Evolutionary conservation across 2,329 filamentous ascomycete genomes (phyloP).

Genomic region (Fusarium nematophilum): DNA sequence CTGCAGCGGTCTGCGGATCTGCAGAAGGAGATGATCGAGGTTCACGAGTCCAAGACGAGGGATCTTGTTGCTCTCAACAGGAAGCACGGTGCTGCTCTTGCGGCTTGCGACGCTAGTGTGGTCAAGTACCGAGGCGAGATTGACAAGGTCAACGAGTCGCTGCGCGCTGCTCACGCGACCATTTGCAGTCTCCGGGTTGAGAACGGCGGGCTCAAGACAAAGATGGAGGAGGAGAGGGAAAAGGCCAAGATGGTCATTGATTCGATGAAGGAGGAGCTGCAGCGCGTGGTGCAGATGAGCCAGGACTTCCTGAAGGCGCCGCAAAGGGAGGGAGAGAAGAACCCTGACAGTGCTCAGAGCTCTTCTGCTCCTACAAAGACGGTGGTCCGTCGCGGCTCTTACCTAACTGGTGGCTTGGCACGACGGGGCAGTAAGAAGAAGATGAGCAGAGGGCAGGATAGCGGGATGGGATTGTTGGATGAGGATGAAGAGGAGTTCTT

Average conservation of each 20-base stretch:
- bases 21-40: conserved; percentile 51
- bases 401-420: conserved; percentile 44
- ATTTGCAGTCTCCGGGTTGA: conserved; percentile 60
- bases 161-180: conserved; percentile 60
- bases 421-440: conserved; percentile 51
- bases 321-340: neutral
- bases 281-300: conserved; percentile 59
- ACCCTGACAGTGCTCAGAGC: neutral
- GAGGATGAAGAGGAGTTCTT: conserved; percentile 60
- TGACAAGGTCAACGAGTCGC: conserved; percentile 56
- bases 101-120: conserved; percentile 62
- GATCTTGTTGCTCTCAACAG: conserved; percentile 52
- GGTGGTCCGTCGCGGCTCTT: conserved; percentile 30
- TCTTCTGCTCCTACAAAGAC: conserved; percentile 22
- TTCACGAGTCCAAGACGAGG: conserved; percentile 49
- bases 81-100: conserved; percentile 59
- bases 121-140: conserved; percentile 61
- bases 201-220: conserved; percentile 53
- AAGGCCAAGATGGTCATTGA: conserved; percentile 59
- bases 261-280: conserved; percentile 63
- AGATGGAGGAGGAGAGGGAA: conserved; percentile 52
- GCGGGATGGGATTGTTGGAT: conserved; percentile 65
- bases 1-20: conserved; percentile 54
- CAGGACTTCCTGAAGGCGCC: conserved; percentile 54
- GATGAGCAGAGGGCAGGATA: conserved; percentile 61